Base-by-base conservation (phyloP, 257 asterid species). In the Solanum pinnatisectum region DNA sequence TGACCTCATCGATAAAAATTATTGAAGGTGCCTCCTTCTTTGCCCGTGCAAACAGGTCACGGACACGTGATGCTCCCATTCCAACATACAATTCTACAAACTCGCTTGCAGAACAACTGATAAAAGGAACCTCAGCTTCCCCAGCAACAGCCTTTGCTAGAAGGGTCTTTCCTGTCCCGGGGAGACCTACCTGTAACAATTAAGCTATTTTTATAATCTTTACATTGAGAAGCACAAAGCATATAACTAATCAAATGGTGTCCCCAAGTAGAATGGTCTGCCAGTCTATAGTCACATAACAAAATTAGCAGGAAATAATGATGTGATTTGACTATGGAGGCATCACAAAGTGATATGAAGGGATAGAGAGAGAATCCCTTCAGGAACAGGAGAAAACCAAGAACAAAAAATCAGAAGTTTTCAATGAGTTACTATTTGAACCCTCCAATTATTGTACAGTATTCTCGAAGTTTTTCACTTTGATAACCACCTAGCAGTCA, bases 101-200 rank as follows among this genome's bases (percentile, higher is more conserved):
- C 93, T 97, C 99, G 78, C 99, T 97, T 22, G 99, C 99, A 46
- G 99, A 97, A 93, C 99, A 97, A 94, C 99, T 97, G 88, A 97
- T 93, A 93, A 97, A 97, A 46, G 99, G 99, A 85, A 97, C 99
- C 86, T 96, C 98, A 87, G 99, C 99, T 92, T 97, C 99, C 68
- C 99, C 99, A 52, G 99, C 99, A 74, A 97, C 98, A 86, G 99
- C 99, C 93, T 97, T 97, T 60, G 99, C 99, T 90, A 97, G 87
- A 88, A 97, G 98, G 88, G 99, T 97, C 94, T 96, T 97, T 89
- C 99, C 99, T 81, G 99, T 97, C 93, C 99, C 99, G 4, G 99
- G 99, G 56, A 95, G 97, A 90, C 99, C 99, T 60, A 97, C 98
- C 99, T 97, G 92, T 52, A 84, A 90, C 83, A 93, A 90, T 67